Percentiles rank a stretch among this genome's conserved stretches.
phyloP scores from a whole-genome alignment of 1,139 yeast species.

The Saccharomyces hybrid region DNA sequence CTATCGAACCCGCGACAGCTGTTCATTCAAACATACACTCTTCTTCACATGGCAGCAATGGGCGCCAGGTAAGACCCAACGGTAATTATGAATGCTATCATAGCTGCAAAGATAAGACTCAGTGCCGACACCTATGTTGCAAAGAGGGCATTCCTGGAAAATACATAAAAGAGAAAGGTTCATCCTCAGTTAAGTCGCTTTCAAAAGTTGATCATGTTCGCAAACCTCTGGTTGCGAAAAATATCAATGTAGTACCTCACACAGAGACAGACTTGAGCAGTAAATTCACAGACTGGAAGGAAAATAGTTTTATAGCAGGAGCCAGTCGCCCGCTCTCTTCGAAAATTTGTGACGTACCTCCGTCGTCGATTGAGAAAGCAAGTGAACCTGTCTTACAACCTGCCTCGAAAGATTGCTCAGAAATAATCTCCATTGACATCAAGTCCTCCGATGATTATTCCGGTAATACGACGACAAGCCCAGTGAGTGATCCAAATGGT shows the following conservation, averaged over 20 bases:
- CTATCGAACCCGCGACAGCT: not conserved
- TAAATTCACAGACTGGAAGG: not conserved
- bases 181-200: not conserved
- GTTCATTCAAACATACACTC: not conserved
- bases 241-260: not conserved
- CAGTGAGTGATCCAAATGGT: not conserved
- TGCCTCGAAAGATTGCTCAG: not conserved
- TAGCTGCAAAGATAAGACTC: slow-evolving; percentile 31
- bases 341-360: not conserved
- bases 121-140: slow-evolving; percentile 41
- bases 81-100: slow-evolving; percentile 37
- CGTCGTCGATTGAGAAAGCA: not conserved
- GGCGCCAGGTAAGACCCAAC: slow-evolving; percentile 14
- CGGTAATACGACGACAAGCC: not conserved
- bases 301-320: not conserved
- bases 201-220: not conserved
- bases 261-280: not conserved
- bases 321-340: not conserved
- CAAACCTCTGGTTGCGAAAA: not conserved
- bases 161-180: slow-evolving; percentile 1
- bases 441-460: not conserved
- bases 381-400: not conserved
- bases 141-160: slow-evolving; percentile 35
- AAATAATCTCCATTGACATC: not conserved
- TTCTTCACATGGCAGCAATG: not conserved